Percentiles rank a stretch among this genome's conserved stretches.
These are phyloP conservation scores for Phytophthora macrochlamydospora DNA, from an alignment of 352 stramenopile species.

Conservation along the genomic window DNA sequence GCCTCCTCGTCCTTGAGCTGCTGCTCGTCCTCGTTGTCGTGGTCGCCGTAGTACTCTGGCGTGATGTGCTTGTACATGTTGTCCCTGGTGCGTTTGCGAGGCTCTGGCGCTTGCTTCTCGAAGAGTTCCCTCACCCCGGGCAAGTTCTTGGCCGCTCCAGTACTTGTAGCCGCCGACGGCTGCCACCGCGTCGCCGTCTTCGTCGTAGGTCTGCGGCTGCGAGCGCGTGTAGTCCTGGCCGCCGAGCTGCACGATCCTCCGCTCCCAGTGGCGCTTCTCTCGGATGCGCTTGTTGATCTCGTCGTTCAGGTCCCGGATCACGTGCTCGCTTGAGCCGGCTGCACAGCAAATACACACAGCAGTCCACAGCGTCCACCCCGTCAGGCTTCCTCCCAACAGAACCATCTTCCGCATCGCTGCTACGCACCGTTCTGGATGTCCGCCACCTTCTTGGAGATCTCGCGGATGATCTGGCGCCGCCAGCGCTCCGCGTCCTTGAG, in stretches of 20 bases:
- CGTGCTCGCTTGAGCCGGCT: slow-evolving; percentile 94
- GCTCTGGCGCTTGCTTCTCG: slow-evolving; percentile 73
- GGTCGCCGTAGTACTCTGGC: slow-evolving; percentile 83
- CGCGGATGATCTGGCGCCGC: slow-evolving; percentile 92
- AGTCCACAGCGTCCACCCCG: background rate
- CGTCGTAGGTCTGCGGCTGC: slow-evolving; percentile 79
- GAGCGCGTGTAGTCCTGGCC: slow-evolving; percentile 88
- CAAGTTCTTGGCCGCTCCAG: slow-evolving; percentile 95
- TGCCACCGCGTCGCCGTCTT: slow-evolving; percentile 72
- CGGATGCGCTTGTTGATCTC: slow-evolving; percentile 98
- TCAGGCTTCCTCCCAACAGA: background rate
- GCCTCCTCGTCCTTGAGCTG: slow-evolving; percentile 52
- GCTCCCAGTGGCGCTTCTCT: slow-evolving; percentile 92
- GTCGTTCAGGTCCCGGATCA: slow-evolving; percentile 98
- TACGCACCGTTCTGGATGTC: slow-evolving; percentile 96
- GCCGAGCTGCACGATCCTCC: slow-evolving; percentile 89
- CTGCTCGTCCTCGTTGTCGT: slow-evolving; percentile 67
- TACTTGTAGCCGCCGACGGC: slow-evolving; percentile 93
- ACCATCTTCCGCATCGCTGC: background rate
- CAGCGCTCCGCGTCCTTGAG: slow-evolving; percentile 94
- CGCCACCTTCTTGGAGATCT: slow-evolving; percentile 95
- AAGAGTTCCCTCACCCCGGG: slow-evolving; percentile 96
- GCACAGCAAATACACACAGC: slow-evolving; percentile 7
- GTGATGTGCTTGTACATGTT: slow-evolving; percentile 94
- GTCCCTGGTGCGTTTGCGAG: slow-evolving; percentile 57